Evolutionary conservation across 352 stramenopile species (phyloP).

Genomic region (Phytophthora tentaculata): DNA sequence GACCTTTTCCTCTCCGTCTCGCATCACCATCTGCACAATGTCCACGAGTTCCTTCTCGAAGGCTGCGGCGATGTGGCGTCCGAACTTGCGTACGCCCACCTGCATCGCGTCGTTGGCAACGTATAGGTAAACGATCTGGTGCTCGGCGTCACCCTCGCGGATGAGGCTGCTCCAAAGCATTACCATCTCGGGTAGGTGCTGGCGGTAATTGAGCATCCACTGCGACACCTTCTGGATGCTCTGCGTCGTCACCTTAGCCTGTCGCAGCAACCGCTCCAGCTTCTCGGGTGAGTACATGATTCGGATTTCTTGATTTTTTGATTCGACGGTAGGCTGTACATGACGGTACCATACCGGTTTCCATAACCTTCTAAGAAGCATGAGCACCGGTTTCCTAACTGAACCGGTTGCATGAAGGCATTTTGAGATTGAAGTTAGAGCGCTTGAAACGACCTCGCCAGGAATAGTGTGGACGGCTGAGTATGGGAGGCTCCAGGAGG

Average conservation of each 20-base stretch:
- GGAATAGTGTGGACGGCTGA: slow-evolving; percentile 13
- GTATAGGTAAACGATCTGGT: slow-evolving; percentile 88
- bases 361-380: neutral
- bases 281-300: slow-evolving; percentile 61
- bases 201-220: slow-evolving; percentile 78
- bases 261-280: slow-evolving; percentile 67
- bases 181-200: slow-evolving; percentile 67
- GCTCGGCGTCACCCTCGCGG: slow-evolving; percentile 50
- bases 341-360: slow-evolving; percentile 10
- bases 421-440: slow-evolving; percentile 12
- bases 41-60: slow-evolving; percentile 70
- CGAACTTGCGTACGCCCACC: slow-evolving; percentile 82
- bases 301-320: slow-evolving; percentile 7
- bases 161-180: slow-evolving; percentile 62
- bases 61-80: slow-evolving; percentile 63
- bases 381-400: too few species aligned
- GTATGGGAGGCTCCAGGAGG: neutral
- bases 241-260: slow-evolving; percentile 80
- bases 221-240: slow-evolving; percentile 83
- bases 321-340: neutral
- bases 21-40: slow-evolving; percentile 73
- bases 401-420: too few species aligned
- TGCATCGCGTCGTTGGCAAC: slow-evolving; percentile 90
- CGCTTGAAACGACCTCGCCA: slow-evolving; percentile 18
- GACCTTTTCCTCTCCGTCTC: slow-evolving; percentile 73